Evolutionary conservation across 352 stramenopile genomes (phyloP).

Genomic region (Pythium utonaiense): DNA sequence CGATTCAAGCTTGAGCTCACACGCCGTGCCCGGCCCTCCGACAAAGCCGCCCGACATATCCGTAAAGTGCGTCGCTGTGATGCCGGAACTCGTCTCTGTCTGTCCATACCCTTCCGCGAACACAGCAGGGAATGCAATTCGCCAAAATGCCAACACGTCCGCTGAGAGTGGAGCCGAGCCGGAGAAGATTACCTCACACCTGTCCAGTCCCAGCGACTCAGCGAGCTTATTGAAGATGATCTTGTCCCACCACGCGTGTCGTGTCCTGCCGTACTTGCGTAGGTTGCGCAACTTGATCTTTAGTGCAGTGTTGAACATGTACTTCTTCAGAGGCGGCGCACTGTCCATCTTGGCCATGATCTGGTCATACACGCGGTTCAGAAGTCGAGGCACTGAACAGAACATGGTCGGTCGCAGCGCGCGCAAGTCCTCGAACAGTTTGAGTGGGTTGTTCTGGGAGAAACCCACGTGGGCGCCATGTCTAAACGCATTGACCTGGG

Average conservation of each 20-base stretch:
- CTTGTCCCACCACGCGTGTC: slow-evolving; percentile 89
- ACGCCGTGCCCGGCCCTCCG: slow-evolving; percentile 77
- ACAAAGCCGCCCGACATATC: slow-evolving; percentile 86
- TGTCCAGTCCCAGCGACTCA: slow-evolving; percentile 81
- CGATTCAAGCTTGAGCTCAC: slow-evolving; percentile 92
- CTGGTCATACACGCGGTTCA: slow-evolving; percentile 97
- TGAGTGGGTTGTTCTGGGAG: slow-evolving; percentile 86
- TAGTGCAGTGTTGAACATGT: slow-evolving; percentile 78
- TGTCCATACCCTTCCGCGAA: slow-evolving; percentile 95
- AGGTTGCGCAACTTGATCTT: slow-evolving; percentile 49
- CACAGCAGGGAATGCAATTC: slow-evolving; percentile 83
- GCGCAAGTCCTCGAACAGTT: slow-evolving; percentile 91
- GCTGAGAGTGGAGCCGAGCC: slow-evolving; percentile 92
- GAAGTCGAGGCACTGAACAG: slow-evolving; percentile 89
- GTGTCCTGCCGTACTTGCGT: slow-evolving; percentile 55
- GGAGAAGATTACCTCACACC: slow-evolving; percentile 89
- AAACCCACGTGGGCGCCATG: slow-evolving; percentile 89
- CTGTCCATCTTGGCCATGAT: slow-evolving; percentile 70
- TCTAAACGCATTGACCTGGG: slow-evolving; percentile 53
- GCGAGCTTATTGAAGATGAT: slow-evolving; percentile 95
- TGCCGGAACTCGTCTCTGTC: slow-evolving; percentile 92
- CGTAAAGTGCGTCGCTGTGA: slow-evolving; percentile 49
- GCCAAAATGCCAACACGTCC: slow-evolving; percentile 93
- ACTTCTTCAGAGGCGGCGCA: slow-evolving; percentile 70
- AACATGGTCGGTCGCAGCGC: slow-evolving; percentile 92